phyloP scores from a whole-genome alignment of 2,329 filamentous ascomycete species.

The Colletotrichum sp. region DNA sequence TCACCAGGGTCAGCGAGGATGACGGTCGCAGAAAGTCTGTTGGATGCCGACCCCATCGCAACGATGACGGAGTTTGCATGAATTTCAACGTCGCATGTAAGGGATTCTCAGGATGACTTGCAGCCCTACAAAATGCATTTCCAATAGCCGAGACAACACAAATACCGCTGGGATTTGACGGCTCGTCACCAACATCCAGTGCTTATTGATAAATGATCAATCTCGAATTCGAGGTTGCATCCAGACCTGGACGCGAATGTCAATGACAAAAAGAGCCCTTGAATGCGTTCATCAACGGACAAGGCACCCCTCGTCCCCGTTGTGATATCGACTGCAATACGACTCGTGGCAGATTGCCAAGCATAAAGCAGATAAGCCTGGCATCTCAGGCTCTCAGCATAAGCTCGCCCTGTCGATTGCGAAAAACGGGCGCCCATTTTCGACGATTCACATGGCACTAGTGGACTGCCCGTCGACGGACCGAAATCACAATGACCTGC shows the following conservation, averaged over 20 bases:
- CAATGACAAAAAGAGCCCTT: background rate
- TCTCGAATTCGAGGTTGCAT: conserved; percentile 3
- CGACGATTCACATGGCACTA: conserved; percentile 4
- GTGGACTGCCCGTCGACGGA: conserved; percentile 2
- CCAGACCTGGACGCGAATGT: background rate
- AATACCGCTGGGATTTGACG: background rate
- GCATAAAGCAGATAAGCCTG: conserved; percentile 2
- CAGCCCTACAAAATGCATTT: background rate
- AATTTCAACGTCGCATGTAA: conserved; percentile 4
- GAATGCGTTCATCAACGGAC: background rate
- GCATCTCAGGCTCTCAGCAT: background rate
- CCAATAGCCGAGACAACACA: background rate
- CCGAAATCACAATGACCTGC: conserved; percentile 19
- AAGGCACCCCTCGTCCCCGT: background rate
- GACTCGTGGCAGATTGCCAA: conserved; percentile 15
- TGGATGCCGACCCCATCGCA: background rate
- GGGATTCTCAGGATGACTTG: background rate
- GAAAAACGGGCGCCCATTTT: background rate
- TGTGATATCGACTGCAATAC: conserved; percentile 12
- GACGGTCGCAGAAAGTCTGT: background rate
- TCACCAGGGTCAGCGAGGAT: background rate
- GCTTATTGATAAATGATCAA: background rate
- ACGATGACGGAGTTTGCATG: background rate
- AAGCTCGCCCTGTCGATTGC: background rate
- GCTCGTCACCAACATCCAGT: background rate